Percentiles rank a stretch among this genome's conserved stretches.
phyloP scores from a whole-genome alignment of 176 grass and related monocot genomes.

The Rhynchospora breviuscula region DNA sequence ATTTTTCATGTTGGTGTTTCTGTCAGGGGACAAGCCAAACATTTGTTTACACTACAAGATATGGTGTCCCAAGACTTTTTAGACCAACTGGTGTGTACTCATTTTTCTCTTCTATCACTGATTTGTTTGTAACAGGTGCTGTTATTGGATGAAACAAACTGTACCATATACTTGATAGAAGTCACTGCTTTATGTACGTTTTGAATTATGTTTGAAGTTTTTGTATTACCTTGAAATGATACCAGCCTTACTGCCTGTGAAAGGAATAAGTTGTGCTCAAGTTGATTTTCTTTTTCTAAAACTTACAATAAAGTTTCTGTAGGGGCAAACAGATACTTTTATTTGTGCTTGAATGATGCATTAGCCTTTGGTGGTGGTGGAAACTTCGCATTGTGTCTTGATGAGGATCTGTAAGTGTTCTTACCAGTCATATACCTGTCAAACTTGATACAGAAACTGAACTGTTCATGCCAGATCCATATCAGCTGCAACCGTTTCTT shows the following conservation, averaged over 20 bases:
- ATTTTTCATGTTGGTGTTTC: slow-evolving; percentile 17
- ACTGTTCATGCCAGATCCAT: neutral
- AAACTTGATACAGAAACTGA: neutral
- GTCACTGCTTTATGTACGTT: neutral
- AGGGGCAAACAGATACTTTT: slow-evolving; percentile 88
- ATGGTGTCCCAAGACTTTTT: slow-evolving; percentile 70
- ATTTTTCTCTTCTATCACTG: neutral
- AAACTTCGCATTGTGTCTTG: slow-evolving; percentile 59
- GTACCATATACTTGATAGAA: neutral
- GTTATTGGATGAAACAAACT: neutral
- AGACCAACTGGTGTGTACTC: slow-evolving; percentile 60
- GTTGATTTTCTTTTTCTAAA: slow-evolving; percentile 12
- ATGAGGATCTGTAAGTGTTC: slow-evolving; percentile 85
- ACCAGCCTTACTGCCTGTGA: neutral
- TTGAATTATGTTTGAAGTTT: neutral
- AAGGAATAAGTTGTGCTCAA: neutral
- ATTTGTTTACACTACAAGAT: slow-evolving; percentile 77
- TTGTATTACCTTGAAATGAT: slow-evolving; percentile 1
- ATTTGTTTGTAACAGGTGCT: neutral
- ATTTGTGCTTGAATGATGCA: slow-evolving; percentile 75
- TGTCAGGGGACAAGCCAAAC: slow-evolving; percentile 70
- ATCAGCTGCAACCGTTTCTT: neutral
- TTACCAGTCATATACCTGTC: neutral
- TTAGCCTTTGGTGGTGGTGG: slow-evolving; percentile 87
- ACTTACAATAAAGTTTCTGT: slow-evolving; percentile 15